Base-by-base conservation (phyloP, 2,329 filamentous ascomycete species). In the Karstenula rhodostoma region DNA sequence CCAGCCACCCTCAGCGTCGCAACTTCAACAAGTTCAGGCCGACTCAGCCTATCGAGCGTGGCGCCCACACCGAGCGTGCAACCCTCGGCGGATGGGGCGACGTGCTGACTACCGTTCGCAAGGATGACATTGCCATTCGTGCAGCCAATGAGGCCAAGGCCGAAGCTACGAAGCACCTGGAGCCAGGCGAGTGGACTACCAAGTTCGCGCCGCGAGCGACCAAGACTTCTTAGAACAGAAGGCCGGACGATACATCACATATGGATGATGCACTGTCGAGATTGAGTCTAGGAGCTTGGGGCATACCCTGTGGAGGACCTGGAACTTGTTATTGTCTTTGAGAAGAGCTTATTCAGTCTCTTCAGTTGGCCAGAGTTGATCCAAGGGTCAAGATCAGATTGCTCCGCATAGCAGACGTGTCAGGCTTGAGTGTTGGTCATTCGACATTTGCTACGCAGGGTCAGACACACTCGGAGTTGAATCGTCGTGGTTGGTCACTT, bases 71-170 rank as follows among this genome's bases (percentile, higher is more conserved):
- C 22, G 27, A n/a, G 46, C 46, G 46, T n/a, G 25, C 29, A 22
- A 19, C 23, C 19, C 48, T 50, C 32, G 15, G 32, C 17, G 53
- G 42, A 13, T 67, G 65, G 63, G 58, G 43, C 33, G 52, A 61
- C 1, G 37, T 62, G 19, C 43, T 60, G 22, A 56, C 40, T 1
- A 25, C 43, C 9, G 64, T 67, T 17, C 43, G 52, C 3, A 40
- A 23, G 6, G 58, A 61, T 17, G 65, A 67, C 32, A 40, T 42
- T 2, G 22, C 43, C 10, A 23, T 19, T 5, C 22, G 15, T 3
- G 8, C 3, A 5, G 22, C 23, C n/a, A 57, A 57, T 23, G n/a
- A 19, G 22, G 52, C 52, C 40, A 40, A 55, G 53, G 40, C 23
- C 5, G 40, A 33, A 9, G 29, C 48, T 13, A 37, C 9, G 29